A percentile compares a stretch with the other conserved stretches of the same genome.
Conservation (phyloP, 192 early-diverging fungal species). For the Chytriomyces confervae region DNA sequence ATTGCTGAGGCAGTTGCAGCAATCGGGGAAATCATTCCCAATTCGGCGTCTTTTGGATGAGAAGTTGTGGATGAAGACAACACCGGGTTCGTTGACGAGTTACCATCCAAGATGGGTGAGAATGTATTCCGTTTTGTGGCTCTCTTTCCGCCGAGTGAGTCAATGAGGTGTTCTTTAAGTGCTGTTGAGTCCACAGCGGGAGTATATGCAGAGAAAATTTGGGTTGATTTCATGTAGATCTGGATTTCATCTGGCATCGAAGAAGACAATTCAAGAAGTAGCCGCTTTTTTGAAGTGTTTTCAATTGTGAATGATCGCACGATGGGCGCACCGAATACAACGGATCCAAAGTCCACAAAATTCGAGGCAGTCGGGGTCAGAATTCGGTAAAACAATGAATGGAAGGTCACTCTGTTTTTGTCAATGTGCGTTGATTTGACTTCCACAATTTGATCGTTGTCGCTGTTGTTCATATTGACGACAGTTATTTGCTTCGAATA, state of each 20-base stretch:
- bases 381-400: constrained; percentile 94
- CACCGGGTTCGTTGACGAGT: constrained; percentile 10
- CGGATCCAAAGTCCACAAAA: constrained; percentile 93
- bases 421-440: constrained; percentile 95
- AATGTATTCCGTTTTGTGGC: constrained; percentile 47
- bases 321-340: constrained; percentile 80
- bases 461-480: constrained; percentile 85
- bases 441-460: constrained; percentile 89
- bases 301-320: constrained; percentile 82
- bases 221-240: constrained; percentile 39
- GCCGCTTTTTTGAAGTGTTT: constrained; percentile 73
- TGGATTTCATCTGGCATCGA: constrained; percentile 57
- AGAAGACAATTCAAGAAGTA: constrained; percentile 51
- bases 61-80: background rate
- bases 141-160: constrained; percentile 52
- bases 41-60: background rate
- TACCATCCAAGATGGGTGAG: constrained; percentile 23
- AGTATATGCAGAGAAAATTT: constrained; percentile 3
- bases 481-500: constrained; percentile 96
- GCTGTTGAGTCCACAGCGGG: constrained; percentile 20
- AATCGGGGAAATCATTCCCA: background rate
- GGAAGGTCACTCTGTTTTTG: constrained; percentile 95
- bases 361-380: constrained; percentile 85
- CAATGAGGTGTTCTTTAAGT: constrained; percentile 35
- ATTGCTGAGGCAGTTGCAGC: background rate